Percentiles rank a stretch among this genome's conserved stretches.
Conservation (phyloP, 2,329 filamentous ascomycete species). For the Colletotrichum sp. region DNA sequence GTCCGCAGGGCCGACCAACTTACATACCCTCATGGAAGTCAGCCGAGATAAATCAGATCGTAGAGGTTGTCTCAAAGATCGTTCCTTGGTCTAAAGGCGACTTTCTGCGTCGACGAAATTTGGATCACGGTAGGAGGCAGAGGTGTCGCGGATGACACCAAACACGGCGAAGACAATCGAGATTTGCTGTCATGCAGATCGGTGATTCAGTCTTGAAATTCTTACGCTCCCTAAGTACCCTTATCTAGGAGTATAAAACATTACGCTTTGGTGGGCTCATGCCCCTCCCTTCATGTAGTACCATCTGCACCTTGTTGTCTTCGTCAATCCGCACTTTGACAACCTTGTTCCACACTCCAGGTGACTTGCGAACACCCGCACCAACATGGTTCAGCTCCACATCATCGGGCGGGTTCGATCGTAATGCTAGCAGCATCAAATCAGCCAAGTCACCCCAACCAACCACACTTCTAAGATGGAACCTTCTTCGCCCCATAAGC, state of each 20-base stretch:
- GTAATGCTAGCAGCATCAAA: background rate
- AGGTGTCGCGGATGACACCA: no score
- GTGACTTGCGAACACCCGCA: background rate
- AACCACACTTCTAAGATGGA: background rate
- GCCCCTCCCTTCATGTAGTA: background rate
- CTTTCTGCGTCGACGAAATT: no score
- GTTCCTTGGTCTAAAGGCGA: no score
- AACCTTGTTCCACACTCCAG: background rate
- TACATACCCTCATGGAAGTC: background rate
- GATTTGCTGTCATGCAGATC: no score
- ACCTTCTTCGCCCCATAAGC: background rate
- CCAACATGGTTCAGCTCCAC: background rate
- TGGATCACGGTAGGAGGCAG: no score
- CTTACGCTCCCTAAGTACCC: no score
- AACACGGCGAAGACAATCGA: no score
- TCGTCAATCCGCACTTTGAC: background rate
- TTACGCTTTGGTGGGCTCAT: background rate
- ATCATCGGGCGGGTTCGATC: background rate
- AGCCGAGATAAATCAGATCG: no score
- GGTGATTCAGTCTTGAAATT: no score
- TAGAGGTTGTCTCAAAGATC: no score
- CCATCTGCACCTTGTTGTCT: background rate
- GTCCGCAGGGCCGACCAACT: background rate
- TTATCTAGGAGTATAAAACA: background rate
- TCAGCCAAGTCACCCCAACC: background rate